Evolutionary conservation across 1,139 yeast genomes (phyloP), one percentile per base, ranked within the genome.

Genomic region (Debaryomyces coudertii): DNA sequence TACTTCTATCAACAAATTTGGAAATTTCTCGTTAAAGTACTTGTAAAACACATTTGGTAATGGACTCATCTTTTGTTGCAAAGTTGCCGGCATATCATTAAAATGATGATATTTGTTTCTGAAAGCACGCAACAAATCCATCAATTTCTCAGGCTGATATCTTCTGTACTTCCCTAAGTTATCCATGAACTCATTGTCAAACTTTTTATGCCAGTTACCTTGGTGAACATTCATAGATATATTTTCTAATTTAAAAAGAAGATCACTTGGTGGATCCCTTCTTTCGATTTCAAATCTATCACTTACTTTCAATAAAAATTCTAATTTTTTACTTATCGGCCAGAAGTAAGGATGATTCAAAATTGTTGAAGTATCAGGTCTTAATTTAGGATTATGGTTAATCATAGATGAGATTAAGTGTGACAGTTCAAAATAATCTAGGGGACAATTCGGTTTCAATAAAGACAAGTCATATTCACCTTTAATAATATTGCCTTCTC

Each of bases 81-180:
- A 69, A 16, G 70, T 76, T 5, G 70, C 74, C 1, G 97, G 96
- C 65, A 92, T 70, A 60, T 95, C 99, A 65, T 90, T 90, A 64
- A 80, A 93, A 65, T 93, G 99, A 63, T 90, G 97, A 61, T 87
- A 84, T 63, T 93, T 93, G 70, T 93, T 93, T 55, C 99, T 76
- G 56, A 93, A 70, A 0, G 97, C 97, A 51, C 99, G 75, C 47
- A 93, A 68, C 46, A 93, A 69, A 63, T 95, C 99, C 83, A 90
- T 81, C 42, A 93, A 66, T 53, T 84, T 87, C 47, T 80, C 83
- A 0, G 87, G 80, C 52, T 86, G 86, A 62, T 93, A 95, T 65
- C 90, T 92, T 56, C 99, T 78, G 63, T 90, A 93, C 61, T 87
- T 89, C 16, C 96, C 97, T 52, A 95, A 72, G 59, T 92, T 90